A percentile compares a stretch with the other conserved stretches of the same genome.
Evolutionary conservation across 2,329 filamentous ascomycete genomes (phyloP).

Genomic region (Cladosporium velox): DNA sequence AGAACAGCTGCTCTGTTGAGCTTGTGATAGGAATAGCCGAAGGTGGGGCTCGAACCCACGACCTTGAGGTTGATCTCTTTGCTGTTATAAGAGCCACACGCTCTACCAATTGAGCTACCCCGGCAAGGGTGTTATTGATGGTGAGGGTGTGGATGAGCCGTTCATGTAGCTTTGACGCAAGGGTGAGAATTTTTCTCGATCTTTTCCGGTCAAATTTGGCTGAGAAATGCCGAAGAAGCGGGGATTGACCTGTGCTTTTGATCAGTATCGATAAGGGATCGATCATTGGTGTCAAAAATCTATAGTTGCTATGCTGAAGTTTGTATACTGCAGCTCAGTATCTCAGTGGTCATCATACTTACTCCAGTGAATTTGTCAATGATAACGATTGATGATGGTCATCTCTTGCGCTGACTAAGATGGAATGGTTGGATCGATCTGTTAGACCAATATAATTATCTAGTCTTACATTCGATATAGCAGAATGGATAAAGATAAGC

Average conservation of each 20-base stretch:
- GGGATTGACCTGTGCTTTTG: not conserved
- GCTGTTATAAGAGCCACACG: constrained; percentile 51
- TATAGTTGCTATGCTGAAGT: not conserved
- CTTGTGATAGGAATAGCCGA: constrained; percentile 7
- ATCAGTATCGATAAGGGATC: not conserved
- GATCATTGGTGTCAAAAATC: not conserved
- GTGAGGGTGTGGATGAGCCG: not conserved
- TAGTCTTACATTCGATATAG: no score
- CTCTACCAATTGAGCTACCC: constrained; percentile 57
- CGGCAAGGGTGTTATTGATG: constrained; percentile 33
- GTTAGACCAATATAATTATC: no score
- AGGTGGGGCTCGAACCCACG: constrained; percentile 10
- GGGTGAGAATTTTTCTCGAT: not conserved
- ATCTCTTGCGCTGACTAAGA: no score
- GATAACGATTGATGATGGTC: no score
- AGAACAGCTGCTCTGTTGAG: constrained; percentile 7
- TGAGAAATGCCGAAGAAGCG: not conserved
- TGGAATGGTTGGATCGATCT: no score
- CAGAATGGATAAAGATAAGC: no score
- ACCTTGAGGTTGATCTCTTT: constrained; percentile 12
- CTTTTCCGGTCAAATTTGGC: constrained; percentile 1
- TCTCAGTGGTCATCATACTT: not conserved
- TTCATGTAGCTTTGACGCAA: not conserved
- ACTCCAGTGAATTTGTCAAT: no score
- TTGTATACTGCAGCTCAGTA: not conserved